Conservation (phyloP, 306 rosid genomes). For the Acacia crassicarpa region DNA sequence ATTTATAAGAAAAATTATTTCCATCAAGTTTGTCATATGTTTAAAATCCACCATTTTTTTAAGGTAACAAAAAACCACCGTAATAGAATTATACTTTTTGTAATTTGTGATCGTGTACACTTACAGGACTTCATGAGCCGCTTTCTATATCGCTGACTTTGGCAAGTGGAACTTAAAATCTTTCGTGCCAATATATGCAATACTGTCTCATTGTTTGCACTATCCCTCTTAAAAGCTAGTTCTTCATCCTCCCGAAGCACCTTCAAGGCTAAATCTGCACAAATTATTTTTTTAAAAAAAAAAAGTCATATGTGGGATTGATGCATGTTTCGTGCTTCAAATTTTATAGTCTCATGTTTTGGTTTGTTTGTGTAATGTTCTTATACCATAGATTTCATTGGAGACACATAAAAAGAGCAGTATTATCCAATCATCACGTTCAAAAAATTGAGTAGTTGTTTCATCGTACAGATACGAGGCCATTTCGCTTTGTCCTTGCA, state of each 20-base stretch:
- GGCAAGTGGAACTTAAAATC: slow-evolving; percentile 10
- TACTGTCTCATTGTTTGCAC: neutral
- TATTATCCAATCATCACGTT: neutral
- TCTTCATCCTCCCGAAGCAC: neutral
- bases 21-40: too few relatives aligned
- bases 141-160: neutral
- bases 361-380: neutral
- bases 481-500: slow-evolving; percentile 35
- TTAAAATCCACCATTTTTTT: too few relatives aligned
- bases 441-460: neutral
- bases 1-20: too few relatives aligned
- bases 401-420: slow-evolving; percentile 32
- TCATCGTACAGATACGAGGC: slow-evolving; percentile 10
- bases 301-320: neutral
- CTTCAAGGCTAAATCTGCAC: slow-evolving; percentile 7
- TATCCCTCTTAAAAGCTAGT: neutral
- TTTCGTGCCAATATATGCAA: slow-evolving; percentile 46
- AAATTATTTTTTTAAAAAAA: neutral
- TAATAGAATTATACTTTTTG: neutral
- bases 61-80: neutral
- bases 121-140: slow-evolving; percentile 31
- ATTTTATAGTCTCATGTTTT: neutral
- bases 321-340: neutral
- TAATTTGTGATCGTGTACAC: neutral
- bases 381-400: slow-evolving; percentile 33